Conservation (phyloP, 352 stramenopile genomes). For the Pythium dissotocum region DNA sequence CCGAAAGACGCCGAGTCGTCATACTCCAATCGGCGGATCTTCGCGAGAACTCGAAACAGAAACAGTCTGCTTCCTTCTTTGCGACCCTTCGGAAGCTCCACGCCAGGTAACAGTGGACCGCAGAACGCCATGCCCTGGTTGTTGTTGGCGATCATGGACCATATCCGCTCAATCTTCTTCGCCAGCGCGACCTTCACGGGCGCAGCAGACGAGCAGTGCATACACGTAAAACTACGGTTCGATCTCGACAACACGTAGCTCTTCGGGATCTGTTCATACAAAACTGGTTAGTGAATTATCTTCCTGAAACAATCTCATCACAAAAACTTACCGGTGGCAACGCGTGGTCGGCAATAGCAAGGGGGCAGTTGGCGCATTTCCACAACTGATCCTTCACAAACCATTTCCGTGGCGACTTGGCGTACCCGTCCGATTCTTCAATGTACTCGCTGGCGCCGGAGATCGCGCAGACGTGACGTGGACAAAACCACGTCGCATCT, state of each 20-base stretch:
- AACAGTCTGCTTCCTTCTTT: slow-evolving; percentile 36
- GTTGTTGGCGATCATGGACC: slow-evolving; percentile 86
- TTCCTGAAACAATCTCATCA: not conserved
- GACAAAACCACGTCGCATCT: slow-evolving; percentile 80
- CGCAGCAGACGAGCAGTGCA: slow-evolving; percentile 59
- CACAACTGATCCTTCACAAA: slow-evolving; percentile 66
- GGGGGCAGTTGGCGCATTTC: slow-evolving; percentile 77
- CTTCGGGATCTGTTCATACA: slow-evolving; percentile 47
- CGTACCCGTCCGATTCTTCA: slow-evolving; percentile 38
- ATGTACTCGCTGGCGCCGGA: slow-evolving; percentile 56
- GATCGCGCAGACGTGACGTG: slow-evolving; percentile 72
- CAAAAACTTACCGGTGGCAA: slow-evolving; percentile 52
- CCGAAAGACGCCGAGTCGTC: slow-evolving; percentile 58
- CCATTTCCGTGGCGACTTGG: slow-evolving; percentile 55
- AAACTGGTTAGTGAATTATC: slow-evolving; percentile 1
- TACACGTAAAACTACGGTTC: slow-evolving; percentile 65
- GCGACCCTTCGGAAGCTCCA: slow-evolving; percentile 35
- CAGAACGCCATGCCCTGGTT: slow-evolving; percentile 82
- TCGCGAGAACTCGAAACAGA: slow-evolving; percentile 74
- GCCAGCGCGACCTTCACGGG: slow-evolving; percentile 69
- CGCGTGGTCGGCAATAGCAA: slow-evolving; percentile 58
- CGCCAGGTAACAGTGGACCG: slow-evolving; percentile 63
- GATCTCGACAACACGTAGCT: slow-evolving; percentile 70
- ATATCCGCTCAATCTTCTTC: slow-evolving; percentile 80
- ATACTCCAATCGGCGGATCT: slow-evolving; percentile 76